Evolutionary conservation across 495 filamentous ascomycete species (phyloP).

Genomic region (Xylaria grammica): DNA sequence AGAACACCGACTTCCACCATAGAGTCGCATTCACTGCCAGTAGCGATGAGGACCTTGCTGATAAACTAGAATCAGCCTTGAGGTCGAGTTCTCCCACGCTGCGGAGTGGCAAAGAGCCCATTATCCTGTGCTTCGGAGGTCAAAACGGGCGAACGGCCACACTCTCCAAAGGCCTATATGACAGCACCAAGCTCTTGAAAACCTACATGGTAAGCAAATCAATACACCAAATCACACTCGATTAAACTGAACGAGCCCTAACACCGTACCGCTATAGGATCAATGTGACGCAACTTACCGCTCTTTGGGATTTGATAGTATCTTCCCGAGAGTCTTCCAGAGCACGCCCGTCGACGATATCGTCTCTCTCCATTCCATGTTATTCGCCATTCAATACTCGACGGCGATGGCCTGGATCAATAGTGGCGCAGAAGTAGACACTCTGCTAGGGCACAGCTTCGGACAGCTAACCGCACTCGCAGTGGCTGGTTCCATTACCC

Average conservation of each 20-base stretch:
- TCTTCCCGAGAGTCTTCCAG: constrained; percentile 58
- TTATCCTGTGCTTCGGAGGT: constrained; percentile 38
- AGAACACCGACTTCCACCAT: neutral
- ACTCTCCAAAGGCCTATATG: constrained; percentile 35
- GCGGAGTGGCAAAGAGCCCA: neutral
- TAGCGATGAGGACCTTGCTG: neutral
- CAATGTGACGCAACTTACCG: constrained; percentile 38
- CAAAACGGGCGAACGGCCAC: constrained; percentile 33
- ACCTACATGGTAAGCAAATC: constrained; percentile 33
- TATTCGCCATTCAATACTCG: constrained; percentile 57
- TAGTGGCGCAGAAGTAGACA: constrained; percentile 42
- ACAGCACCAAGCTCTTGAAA: constrained; percentile 37
- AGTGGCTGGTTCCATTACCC: constrained; percentile 31
- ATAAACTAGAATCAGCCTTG: neutral
- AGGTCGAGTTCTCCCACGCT: neutral
- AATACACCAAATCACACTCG: constrained; percentile 27
- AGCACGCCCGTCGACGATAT: constrained; percentile 40
- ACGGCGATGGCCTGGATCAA: constrained; percentile 57
- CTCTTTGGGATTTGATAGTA: constrained; percentile 38
- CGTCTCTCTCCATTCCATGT: constrained; percentile 48
- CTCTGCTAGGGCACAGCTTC: constrained; percentile 59
- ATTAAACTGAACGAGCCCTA: constrained; percentile 40
- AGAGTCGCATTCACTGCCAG: neutral
- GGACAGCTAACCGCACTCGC: constrained; percentile 56
- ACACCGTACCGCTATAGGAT: constrained; percentile 33